phyloP scores from a whole-genome alignment of 2,329 filamentous ascomycete species.

The Diaporthe ampelina region DNA sequence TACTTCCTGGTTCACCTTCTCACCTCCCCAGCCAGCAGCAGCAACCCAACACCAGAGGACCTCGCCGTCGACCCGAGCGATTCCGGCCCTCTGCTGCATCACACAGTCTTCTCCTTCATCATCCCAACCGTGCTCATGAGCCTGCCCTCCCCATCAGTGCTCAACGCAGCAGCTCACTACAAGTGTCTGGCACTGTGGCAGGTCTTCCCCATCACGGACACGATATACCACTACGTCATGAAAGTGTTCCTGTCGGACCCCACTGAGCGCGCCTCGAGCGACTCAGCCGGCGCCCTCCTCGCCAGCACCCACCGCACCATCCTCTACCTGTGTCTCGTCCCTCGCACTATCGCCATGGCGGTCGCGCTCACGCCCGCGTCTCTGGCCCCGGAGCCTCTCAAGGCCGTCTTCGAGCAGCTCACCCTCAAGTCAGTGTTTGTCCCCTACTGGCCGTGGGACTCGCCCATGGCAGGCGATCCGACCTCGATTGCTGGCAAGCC shows the following conservation, averaged over 20 bases:
- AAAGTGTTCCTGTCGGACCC: background rate
- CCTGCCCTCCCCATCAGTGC: constrained; percentile 55
- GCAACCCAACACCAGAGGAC: background rate
- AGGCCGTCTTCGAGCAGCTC: constrained; percentile 38
- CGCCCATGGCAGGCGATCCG: constrained; percentile 55
- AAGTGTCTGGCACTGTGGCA: constrained; percentile 64
- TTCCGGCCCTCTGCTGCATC: constrained; percentile 52
- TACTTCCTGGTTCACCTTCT: constrained; percentile 44
- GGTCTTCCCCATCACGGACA: constrained; percentile 62
- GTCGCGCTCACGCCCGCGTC: constrained; percentile 54
- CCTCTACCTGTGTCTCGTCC: constrained; percentile 53
- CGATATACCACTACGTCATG: constrained; percentile 52
- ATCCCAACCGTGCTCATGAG: constrained; percentile 59
- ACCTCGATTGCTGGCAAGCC: constrained; percentile 52
- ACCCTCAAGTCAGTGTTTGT: constrained; percentile 50
- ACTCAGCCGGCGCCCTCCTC: background rate
- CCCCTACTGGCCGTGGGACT: constrained; percentile 50
- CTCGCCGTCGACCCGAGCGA: constrained; percentile 23
- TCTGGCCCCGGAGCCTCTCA: constrained; percentile 51
- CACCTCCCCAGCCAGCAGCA: constrained; percentile 39
- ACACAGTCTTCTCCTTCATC: constrained; percentile 58
- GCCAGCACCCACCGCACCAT: background rate
- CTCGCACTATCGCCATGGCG: constrained; percentile 57
- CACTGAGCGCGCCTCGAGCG: background rate
- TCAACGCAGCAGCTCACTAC: constrained; percentile 60